These are phyloP conservation scores for Agapanthus africanus DNA, from an alignment of 106 monocot genomes.

Conservation along the genomic window DNA sequence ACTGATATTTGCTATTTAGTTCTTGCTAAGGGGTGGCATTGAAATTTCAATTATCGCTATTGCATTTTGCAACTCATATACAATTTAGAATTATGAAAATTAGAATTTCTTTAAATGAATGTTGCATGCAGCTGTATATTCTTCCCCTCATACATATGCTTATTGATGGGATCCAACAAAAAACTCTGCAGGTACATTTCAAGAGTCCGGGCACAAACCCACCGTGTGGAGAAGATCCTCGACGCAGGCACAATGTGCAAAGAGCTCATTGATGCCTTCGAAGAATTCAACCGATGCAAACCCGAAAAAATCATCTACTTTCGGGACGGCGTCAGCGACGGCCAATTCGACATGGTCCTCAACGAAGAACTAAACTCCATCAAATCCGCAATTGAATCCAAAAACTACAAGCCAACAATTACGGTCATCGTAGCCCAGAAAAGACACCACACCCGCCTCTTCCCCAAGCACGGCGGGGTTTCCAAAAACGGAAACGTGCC, in stretches of 20 bases:
- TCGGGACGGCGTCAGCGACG: slow-evolving; percentile 52
- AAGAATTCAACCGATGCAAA: slow-evolving; percentile 3
- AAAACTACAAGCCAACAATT: slow-evolving; percentile 24
- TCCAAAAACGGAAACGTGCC: slow-evolving; percentile 24
- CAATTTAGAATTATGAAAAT: no score
- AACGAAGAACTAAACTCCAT: slow-evolving; percentile 34
- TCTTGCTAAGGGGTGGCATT: no score
- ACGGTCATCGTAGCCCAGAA: slow-evolving; percentile 48
- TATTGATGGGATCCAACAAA: no score
- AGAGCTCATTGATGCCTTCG: slow-evolving; percentile 21
- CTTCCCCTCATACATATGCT: no score
- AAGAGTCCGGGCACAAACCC: slow-evolving; percentile 22
- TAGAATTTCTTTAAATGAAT: no score
- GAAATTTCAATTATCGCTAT: no score
- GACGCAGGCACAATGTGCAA: slow-evolving; percentile 26
- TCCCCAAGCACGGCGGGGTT: slow-evolving; percentile 4
- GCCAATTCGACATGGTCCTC: slow-evolving; percentile 50
- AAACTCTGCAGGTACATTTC: slow-evolving; percentile 5
- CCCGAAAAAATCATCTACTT: slow-evolving; percentile 40
- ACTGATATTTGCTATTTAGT: no score
- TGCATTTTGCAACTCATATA: no score
- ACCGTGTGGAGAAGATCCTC: slow-evolving; percentile 23
- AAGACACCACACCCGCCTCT: slow-evolving; percentile 45
- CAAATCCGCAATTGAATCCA: slow-evolving; percentile 4
- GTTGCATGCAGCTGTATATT: no score